A percentile compares a stretch with the other conserved stretches of the same genome.
These are phyloP conservation scores for Globisporangium parvum DNA, from an alignment of 352 stramenopile species.

Conservation along the genomic window DNA sequence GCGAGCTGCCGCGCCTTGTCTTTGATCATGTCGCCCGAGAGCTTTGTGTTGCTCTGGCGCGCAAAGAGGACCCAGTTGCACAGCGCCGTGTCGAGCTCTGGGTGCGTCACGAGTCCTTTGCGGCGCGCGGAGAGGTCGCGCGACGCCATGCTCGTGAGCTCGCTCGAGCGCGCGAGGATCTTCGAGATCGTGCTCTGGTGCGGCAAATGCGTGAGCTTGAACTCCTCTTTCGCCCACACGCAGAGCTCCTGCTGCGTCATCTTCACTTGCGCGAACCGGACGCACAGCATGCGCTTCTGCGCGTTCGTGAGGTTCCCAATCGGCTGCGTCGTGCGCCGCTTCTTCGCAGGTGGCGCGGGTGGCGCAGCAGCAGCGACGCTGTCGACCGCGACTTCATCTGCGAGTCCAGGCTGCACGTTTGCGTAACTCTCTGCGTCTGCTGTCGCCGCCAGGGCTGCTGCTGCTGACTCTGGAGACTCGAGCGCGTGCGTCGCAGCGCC, in stretches of 20 bases:
- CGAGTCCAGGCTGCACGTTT: too few species aligned
- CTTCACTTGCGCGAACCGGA: slow-evolving; percentile 46
- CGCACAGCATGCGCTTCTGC: slow-evolving; percentile 55
- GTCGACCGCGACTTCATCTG: too few species aligned
- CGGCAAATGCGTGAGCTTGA: slow-evolving; percentile 43
- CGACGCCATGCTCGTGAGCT: slow-evolving; percentile 44
- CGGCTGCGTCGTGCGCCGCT: slow-evolving; percentile 33
- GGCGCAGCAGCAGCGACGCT: too few species aligned
- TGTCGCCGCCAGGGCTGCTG: too few species aligned
- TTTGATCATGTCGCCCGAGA: slow-evolving; percentile 61
- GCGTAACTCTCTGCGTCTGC: too few species aligned
- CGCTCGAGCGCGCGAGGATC: slow-evolving; percentile 37
- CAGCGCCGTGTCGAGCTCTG: slow-evolving; percentile 51
- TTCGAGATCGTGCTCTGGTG: slow-evolving; percentile 64
- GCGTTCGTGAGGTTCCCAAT: slow-evolving; percentile 59
- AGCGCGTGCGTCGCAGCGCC: not conserved
- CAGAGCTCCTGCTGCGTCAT: slow-evolving; percentile 64
- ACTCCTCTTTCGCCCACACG: slow-evolving; percentile 55
- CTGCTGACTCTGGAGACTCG: too few species aligned
- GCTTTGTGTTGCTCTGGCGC: slow-evolving; percentile 39
- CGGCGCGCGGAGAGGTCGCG: slow-evolving; percentile 31
- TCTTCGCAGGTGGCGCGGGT: slow-evolving; percentile 20
- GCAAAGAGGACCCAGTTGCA: slow-evolving; percentile 56
- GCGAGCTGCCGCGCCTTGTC: slow-evolving; percentile 39
- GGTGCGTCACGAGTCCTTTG: slow-evolving; percentile 41